Conservation (phyloP, 1,284 basidiomycete species). For the Pascua guehoae region DNA sequence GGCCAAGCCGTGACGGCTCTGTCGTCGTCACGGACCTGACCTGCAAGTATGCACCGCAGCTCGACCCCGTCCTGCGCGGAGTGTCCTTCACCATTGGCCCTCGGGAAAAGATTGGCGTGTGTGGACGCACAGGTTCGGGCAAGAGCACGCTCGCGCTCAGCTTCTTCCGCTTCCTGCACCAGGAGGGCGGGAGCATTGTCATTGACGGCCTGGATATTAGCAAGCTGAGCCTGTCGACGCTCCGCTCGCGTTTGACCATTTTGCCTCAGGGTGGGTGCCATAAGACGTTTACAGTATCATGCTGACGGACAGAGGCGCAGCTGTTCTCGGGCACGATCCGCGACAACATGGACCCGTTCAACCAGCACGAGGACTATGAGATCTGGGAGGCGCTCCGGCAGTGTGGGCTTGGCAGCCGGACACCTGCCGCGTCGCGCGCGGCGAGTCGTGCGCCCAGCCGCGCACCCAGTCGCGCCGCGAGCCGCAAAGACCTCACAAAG, state of each 20-base stretch:
- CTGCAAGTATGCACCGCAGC: slow-evolving; percentile 51
- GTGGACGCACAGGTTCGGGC: slow-evolving; percentile 53
- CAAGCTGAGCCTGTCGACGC: slow-evolving; percentile 50
- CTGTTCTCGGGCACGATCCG: slow-evolving; percentile 51
- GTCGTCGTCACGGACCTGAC: slow-evolving; percentile 51
- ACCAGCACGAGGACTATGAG: slow-evolving; percentile 51
- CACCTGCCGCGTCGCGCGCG: slow-evolving; percentile 33
- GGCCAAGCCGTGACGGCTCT: slow-evolving; percentile 51
- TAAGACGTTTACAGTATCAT: background rate
- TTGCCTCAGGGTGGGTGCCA: slow-evolving; percentile 50
- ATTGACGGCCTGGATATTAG: slow-evolving; percentile 54
- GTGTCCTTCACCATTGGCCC: slow-evolving; percentile 53
- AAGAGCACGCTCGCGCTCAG: slow-evolving; percentile 50
- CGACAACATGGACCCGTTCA: slow-evolving; percentile 54
- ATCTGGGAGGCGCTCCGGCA: slow-evolving; percentile 55
- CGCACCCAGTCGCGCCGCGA: slow-evolving; percentile 10
- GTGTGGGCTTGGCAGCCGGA: slow-evolving; percentile 49
- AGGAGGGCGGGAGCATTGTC: slow-evolving; percentile 45
- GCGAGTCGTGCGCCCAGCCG: slow-evolving; percentile 29
- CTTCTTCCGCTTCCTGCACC: slow-evolving; percentile 54
- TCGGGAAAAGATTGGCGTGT: slow-evolving; percentile 55
- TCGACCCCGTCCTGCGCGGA: slow-evolving; percentile 53
- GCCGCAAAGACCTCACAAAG: slow-evolving; percentile 1
- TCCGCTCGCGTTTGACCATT: slow-evolving; percentile 54
- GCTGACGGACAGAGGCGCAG: slow-evolving; percentile 41